A percentile compares a stretch with the other conserved stretches of the same genome.
phyloP scores from a whole-genome alignment of 345 rosid species.

The Sisymbrium irio region DNA sequence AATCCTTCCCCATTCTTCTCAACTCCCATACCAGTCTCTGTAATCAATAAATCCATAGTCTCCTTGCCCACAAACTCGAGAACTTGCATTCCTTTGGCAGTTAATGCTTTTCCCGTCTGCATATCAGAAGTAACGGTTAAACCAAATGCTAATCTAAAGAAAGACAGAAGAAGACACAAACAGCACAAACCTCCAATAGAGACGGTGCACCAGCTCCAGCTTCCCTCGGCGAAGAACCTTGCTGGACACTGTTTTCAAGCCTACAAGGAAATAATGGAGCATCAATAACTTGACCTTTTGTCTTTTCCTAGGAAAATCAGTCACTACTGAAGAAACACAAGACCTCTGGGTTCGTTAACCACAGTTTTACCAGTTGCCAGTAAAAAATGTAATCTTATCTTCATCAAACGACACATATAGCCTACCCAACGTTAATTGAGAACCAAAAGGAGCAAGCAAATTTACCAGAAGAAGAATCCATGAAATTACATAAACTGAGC shows the following conservation, averaged over 20 bases:
- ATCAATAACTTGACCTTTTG: not conserved
- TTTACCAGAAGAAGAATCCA: slow-evolving; percentile 1
- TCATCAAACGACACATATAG: not conserved
- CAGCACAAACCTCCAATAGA: slow-evolving; percentile 66
- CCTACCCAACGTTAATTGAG: not conserved
- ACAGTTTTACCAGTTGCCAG: not conserved
- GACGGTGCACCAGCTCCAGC: slow-evolving; percentile 81
- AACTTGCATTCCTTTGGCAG: slow-evolving; percentile 94
- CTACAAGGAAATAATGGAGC: slow-evolving; percentile 36
- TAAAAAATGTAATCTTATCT: not conserved
- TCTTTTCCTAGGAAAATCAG: not conserved
- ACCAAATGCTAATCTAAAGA: not conserved
- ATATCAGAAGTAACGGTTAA: slow-evolving; percentile 24
- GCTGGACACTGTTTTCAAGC: slow-evolving; percentile 76
- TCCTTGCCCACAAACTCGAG: slow-evolving; percentile 96
- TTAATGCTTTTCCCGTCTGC: slow-evolving; percentile 92
- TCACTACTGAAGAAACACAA: not conserved
- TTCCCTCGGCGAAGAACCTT: slow-evolving; percentile 51
- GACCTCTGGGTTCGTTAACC: not conserved
- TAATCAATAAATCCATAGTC: slow-evolving; percentile 83
- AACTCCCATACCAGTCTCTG: slow-evolving; percentile 74
- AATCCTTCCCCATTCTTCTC: slow-evolving; percentile 53
- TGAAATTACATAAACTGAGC: not conserved
- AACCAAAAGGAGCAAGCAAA: not conserved
- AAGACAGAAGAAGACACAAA: slow-evolving; percentile 16